Base-by-base conservation (phyloP, 345 rosid genomes). In the Camelina neglecta region DNA sequence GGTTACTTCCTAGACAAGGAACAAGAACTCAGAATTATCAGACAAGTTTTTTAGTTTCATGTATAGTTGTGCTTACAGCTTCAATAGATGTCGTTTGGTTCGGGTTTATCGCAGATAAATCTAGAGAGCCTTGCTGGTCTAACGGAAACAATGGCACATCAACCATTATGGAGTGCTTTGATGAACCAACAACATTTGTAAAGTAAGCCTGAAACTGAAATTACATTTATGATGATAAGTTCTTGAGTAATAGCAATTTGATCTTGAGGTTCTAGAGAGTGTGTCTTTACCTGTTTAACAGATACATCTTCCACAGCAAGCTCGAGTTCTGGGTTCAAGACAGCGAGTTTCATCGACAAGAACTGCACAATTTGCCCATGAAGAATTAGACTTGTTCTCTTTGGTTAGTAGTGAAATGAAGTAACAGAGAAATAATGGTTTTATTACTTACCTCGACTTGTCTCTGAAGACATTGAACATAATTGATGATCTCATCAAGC, bases 401-500 rank as follows among this genome's bases (percentile, higher is more conserved):
- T 35, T 33, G 38, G 15, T 7, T 65, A 45, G 23, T 45, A n/a
- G 42, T 57, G 60, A 47, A 65, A 12, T 44, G 39, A 64, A n/a
- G 23, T 63, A 23, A 36, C 7, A 74, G 49, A 74, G 59, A 4
- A 45, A 57, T 33, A 57, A 33, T 65, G 20, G 29, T 74, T 65
- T 74, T 56, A 55, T 21, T 35, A 11, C 42, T 74, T 84, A 91
- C 97, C 87, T 88, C 94, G 1, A 88, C 91, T 83, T 88, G 97
- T 72, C 85, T 78, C 57, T 93, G 96, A 36, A 90, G 90, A 69
- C 88, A 88, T 74, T 86, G 90, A 76, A 87, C 92, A 81, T 90
- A 84, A 79, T 85, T 88, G 73, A 92, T 92, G 60, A 90, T 84
- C 71, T 92, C 97, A 76, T 90, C 93, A 41, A 92, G 89, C 93